Evolutionary conservation across 2,329 filamentous ascomycete species (phyloP), one percentile per base, ranked within the genome.

Genomic region (Gyromitra esculenta): DNA sequence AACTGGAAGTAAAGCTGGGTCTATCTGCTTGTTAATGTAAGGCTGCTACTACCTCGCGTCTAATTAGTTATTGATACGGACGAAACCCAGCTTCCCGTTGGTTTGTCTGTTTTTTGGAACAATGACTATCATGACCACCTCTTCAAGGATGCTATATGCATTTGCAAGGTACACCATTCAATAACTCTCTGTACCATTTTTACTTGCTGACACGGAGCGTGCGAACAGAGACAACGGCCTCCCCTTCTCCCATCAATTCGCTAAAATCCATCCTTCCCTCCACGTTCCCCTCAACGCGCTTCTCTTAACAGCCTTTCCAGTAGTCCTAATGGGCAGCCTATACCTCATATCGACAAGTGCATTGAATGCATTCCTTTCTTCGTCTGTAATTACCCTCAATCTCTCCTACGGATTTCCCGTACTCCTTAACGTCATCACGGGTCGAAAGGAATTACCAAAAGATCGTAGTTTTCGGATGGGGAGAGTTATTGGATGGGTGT

Each of bases 361-460:
- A 0, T 92, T 93, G 83, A 92, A 91, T 54, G 91, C 91, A 13
- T 91, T 93, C 79, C 87, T 91, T 0, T 89, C 90, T 0, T 88
- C 91, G 0, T 91, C 90, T 0, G 91, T 94, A 0, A 91, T 93
- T 6, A 88, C 91, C 0, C 86, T 94, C 0, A 89, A 90, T 5
- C 84, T 94, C 4, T 91, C 90, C 1, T 94, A 94, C 79, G 91
- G 88, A 5, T 92, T 94, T 50, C 92, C 92, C 0, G 88, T 92
- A 60, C 85, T 87, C 0, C 89, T 94, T 79, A 92, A 93, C 80
- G 87, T 89, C 73, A 82, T 91, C 1, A 88, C 90, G 0, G 90
- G 91, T 6, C 87, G 91, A 6, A 88, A 85, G 64, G 89, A 89
- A 85, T 84, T 93, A 5, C 91, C 91, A 0, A 85, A 87, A 60